Percentiles rank a stretch among this genome's conserved stretches.
Evolutionary conservation across 768 basidiomycete genomes (phyloP).

Genomic region (Leccinellum albellum): DNA sequence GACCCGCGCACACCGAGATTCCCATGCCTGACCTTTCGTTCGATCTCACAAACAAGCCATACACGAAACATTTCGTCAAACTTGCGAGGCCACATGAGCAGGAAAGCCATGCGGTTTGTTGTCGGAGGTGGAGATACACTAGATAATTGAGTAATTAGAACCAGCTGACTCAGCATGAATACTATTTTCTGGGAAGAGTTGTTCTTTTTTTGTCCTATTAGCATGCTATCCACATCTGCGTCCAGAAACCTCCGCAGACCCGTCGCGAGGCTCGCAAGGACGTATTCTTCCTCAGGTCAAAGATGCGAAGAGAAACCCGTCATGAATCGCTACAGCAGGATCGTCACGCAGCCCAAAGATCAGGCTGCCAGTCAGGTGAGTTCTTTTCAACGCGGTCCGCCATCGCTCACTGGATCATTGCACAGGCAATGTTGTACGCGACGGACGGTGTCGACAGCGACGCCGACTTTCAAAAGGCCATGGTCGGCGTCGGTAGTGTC

Average conservation of each 20-base stretch:
- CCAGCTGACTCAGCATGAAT: conserved; percentile 14
- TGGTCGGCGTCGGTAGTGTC: conserved; percentile 96
- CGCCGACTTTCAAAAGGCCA: conserved; percentile 88
- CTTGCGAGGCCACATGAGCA: background rate
- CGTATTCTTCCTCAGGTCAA: conserved; percentile 36
- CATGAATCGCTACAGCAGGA: conserved; percentile 71
- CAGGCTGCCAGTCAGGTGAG: conserved; percentile 91
- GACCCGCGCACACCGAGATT: too few relatives aligned
- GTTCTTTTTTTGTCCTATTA: background rate
- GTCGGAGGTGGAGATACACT: too few relatives aligned
- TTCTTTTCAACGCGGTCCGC: background rate
- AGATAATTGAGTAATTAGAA: background rate
- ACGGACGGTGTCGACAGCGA: conserved; percentile 84
- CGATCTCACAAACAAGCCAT: background rate
- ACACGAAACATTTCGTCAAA: background rate
- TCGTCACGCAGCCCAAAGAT: conserved; percentile 86
- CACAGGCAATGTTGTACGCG: conserved; percentile 97
- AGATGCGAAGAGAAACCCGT: conserved; percentile 40
- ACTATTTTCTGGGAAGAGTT: background rate
- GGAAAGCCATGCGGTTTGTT: background rate
- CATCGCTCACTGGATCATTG: background rate
- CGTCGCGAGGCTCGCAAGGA: conserved; percentile 27
- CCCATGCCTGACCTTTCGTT: background rate
- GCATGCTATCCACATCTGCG: conserved; percentile 24
- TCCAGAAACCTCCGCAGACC: conserved; percentile 15